Conservation (phyloP, 192 early-diverging fungal genomes). For the Umbelopsis vinacea region DNA sequence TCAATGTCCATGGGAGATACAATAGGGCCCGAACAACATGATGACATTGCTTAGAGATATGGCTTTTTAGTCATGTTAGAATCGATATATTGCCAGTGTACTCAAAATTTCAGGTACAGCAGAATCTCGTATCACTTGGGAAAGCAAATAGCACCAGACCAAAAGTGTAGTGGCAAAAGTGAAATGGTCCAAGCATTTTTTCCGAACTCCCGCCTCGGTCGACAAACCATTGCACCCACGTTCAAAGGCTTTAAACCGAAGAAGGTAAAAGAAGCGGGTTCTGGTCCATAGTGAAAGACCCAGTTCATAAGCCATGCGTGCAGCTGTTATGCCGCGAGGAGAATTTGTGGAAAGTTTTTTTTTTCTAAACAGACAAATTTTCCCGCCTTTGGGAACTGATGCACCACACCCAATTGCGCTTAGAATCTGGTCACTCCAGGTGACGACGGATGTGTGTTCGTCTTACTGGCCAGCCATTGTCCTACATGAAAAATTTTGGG, state of each 20-base stretch:
- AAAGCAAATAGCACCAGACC: background rate
- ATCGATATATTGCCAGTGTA: background rate
- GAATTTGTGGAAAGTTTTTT: background rate
- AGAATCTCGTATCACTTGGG: background rate
- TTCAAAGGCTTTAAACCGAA: background rate
- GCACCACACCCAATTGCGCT: conserved; percentile 2
- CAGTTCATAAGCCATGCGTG: background rate
- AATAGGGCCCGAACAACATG: too few species aligned
- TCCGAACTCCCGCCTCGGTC: background rate
- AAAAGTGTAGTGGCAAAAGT: background rate
- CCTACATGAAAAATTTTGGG: background rate
- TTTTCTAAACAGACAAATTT: conserved; percentile 7
- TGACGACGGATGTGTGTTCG: background rate
- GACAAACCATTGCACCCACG: background rate
- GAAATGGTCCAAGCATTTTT: background rate
- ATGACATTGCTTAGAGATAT: too few species aligned
- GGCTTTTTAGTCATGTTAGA: too few species aligned
- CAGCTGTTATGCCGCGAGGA: background rate
- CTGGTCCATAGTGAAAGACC: background rate
- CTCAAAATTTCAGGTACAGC: background rate
- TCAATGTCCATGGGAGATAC: too few species aligned
- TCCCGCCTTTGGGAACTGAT: conserved; percentile 22
- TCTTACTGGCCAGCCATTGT: conserved; percentile 18
- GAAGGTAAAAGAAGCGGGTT: background rate
- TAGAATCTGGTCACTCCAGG: background rate